Evolutionary conservation across 306 rosid genomes (phyloP).

Genomic region (Citrullus mucosospermus): DNA sequence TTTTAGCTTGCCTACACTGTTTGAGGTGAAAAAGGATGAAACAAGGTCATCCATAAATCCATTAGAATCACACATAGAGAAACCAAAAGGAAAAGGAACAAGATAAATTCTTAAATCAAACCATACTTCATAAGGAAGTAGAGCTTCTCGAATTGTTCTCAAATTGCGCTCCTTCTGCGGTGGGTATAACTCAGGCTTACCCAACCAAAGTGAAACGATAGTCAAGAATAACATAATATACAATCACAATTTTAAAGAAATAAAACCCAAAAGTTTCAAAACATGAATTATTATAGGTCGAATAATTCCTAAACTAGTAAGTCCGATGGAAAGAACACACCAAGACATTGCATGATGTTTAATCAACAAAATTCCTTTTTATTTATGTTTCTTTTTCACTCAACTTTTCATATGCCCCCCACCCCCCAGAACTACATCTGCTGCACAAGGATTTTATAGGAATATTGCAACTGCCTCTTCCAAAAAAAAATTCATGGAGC

Average conservation of each 20-base stretch:
- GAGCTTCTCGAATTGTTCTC: background rate
- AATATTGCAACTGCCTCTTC: background rate
- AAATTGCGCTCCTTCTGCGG: slow-evolving; percentile 36
- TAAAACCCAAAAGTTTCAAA: background rate
- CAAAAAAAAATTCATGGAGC: background rate
- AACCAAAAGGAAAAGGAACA: background rate
- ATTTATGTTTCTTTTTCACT: background rate
- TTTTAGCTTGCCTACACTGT: slow-evolving; percentile 82
- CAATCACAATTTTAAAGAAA: background rate
- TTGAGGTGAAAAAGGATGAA: slow-evolving; percentile 4
- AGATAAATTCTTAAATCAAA: background rate
- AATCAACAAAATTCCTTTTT: background rate
- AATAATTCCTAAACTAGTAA: background rate
- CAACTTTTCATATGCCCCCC: background rate
- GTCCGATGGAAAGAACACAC: background rate
- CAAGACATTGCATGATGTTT: background rate
- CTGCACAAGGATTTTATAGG: background rate
- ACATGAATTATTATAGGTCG: background rate
- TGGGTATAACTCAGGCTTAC: slow-evolving; percentile 26
- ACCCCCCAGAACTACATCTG: background rate
- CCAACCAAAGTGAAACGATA: slow-evolving; percentile 41
- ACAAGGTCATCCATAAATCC: slow-evolving; percentile 8
- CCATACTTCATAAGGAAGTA: slow-evolving; percentile 57
- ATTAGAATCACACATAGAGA: background rate
- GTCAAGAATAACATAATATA: slow-evolving; percentile 34